phyloP scores from a whole-genome alignment of 1,284 basidiomycete genomes.

The Heliocybe sulcata region DNA sequence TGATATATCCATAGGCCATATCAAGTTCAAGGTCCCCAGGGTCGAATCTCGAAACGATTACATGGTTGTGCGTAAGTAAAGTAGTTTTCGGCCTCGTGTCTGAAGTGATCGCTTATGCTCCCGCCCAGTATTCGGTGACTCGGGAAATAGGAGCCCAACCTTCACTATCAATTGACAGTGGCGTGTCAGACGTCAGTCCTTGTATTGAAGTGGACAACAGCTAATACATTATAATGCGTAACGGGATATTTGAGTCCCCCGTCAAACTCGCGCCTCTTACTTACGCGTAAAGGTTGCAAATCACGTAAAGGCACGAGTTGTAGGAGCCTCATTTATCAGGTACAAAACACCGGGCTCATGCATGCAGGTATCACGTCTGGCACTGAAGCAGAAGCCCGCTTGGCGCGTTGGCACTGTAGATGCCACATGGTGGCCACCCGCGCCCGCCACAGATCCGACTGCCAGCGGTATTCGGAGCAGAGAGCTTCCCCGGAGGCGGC shows the following conservation, averaged over 20 bases:
- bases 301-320: no score
- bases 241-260: not conserved
- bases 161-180: conserved; percentile 23
- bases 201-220: not conserved
- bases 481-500: no score
- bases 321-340: no score
- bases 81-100: not conserved
- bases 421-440: no score
- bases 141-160: conserved; percentile 31
- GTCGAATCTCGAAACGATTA: conserved; percentile 19
- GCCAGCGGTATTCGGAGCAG: no score
- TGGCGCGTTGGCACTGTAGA: no score
- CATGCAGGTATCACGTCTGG: no score
- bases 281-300: no score
- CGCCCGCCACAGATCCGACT: no score
- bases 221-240: not conserved
- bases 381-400: no score
- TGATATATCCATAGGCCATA: conserved; percentile 27
- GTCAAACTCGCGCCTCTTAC: no score
- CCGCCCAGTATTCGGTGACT: conserved; percentile 32
- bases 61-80: conserved; percentile 27
- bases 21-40: conserved; percentile 27
- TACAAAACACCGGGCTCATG: no score
- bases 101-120: not conserved
- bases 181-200: not conserved